Conservation (phyloP, 2,329 filamentous ascomycete genomes). For the Diaporthe vaccinii region DNA sequence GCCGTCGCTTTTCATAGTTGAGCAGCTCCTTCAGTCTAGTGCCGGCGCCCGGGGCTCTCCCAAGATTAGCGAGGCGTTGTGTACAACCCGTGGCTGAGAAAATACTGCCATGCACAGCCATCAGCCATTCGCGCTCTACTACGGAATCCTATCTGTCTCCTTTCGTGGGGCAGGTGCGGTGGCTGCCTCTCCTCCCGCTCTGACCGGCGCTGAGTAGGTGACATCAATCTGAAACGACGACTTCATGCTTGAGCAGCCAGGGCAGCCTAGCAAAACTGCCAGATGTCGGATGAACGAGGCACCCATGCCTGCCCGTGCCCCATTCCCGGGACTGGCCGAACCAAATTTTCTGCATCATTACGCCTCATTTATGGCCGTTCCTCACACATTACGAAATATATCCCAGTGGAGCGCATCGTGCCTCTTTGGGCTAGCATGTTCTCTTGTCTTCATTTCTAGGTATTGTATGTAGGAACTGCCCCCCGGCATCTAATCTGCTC, state of each 20-base stretch:
- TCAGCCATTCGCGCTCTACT: neutral
- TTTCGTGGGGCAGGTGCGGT: slow-evolving; percentile 6
- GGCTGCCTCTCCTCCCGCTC: slow-evolving; percentile 8
- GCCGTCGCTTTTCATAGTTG: neutral
- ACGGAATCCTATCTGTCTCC: neutral
- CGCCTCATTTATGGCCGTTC: neutral
- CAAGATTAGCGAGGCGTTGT: slow-evolving; percentile 18
- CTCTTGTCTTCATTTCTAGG: slow-evolving; percentile 1
- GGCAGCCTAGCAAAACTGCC: slow-evolving; percentile 9
- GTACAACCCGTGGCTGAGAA: neutral
- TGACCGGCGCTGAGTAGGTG: slow-evolving; percentile 27
- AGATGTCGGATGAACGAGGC: slow-evolving; percentile 23
- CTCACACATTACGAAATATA: neutral
- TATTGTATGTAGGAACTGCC: neutral
- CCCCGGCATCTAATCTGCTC: neutral
- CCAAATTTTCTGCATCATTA: neutral
- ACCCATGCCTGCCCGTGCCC: slow-evolving; percentile 15
- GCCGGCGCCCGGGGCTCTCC: neutral
- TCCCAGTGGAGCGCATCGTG: neutral
- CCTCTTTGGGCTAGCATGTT: neutral
- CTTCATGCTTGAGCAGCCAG: slow-evolving; percentile 25
- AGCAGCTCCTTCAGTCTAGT: neutral
- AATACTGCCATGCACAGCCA: neutral
- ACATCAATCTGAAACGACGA: slow-evolving; percentile 24
- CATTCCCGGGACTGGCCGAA: slow-evolving; percentile 30